These are phyloP conservation scores for Pugionium dolabratum DNA, from an alignment of 345 rosid genomes.

Conservation along the genomic window DNA sequence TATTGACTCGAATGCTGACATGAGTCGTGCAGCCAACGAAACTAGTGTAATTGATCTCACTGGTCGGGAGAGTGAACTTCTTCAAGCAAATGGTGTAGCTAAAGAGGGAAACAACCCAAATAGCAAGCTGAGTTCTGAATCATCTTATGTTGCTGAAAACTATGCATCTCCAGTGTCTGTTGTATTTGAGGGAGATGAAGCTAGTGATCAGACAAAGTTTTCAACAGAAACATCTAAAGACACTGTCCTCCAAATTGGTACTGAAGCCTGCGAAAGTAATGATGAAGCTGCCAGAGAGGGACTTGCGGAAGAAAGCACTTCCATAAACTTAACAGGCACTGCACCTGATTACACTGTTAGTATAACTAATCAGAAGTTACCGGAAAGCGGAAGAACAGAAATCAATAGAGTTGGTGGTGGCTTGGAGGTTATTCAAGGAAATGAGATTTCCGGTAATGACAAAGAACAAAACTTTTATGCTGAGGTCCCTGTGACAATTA, in stretches of 20 bases:
- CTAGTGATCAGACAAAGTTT: constrained; percentile 14
- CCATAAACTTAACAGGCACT: constrained; percentile 1
- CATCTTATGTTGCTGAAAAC: constrained; percentile 21
- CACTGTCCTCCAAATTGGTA: constrained; percentile 3
- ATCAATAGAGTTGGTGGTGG: constrained; percentile 40
- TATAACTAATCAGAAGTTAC: constrained; percentile 28
- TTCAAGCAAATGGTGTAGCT: constrained; percentile 31
- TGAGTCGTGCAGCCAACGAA: constrained; percentile 24
- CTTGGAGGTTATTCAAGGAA: constrained; percentile 45
- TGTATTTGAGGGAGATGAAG: constrained; percentile 26
- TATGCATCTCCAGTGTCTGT: constrained; percentile 22
- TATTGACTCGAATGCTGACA: constrained; percentile 27
- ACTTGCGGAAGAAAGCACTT: constrained; percentile 32
- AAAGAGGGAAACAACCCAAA: constrained; percentile 21
- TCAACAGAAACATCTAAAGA: constrained; percentile 23
- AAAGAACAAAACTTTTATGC: constrained; percentile 34
- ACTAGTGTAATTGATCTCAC: constrained; percentile 28
- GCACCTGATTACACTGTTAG: constrained; percentile 27
- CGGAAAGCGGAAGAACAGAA: constrained; percentile 38
- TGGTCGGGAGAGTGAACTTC: constrained; percentile 26
- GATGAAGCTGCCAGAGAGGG: constrained; percentile 18
- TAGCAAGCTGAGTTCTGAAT: constrained; percentile 23
- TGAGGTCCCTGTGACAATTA: constrained; percentile 39
- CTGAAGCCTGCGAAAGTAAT: constrained; percentile 33
- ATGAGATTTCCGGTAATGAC: constrained; percentile 38